Conservation (phyloP, 139 green algal species). For the Chlorella sp. region DNA sequence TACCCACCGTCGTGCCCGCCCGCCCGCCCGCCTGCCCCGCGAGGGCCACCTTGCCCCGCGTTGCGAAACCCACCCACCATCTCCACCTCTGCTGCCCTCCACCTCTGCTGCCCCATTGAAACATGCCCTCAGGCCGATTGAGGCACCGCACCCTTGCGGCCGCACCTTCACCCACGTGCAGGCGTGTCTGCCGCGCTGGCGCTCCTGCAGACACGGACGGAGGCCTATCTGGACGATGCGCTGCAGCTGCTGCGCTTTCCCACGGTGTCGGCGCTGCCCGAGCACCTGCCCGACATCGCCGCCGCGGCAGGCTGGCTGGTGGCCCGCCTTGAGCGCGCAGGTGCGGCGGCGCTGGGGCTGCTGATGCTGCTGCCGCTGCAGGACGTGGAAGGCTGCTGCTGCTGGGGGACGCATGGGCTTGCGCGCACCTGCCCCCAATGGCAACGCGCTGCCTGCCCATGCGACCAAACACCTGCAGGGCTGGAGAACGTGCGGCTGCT, state of each 20-base stretch:
- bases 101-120: too few species aligned
- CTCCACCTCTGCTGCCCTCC: too few species aligned
- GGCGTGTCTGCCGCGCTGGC: too few species aligned
- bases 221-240: constrained; percentile 30
- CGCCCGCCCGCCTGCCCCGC: too few species aligned
- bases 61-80: too few species aligned
- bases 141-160: too few species aligned
- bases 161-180: too few species aligned
- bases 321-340: constrained; percentile 29
- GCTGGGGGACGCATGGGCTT: not conserved
- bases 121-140: too few species aligned
- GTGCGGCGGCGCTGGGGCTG: constrained; percentile 26
- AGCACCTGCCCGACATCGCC: constrained; percentile 34
- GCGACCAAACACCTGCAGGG: too few species aligned
- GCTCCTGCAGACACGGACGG: too few species aligned
- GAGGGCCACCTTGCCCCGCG: too few species aligned
- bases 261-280: constrained; percentile 44
- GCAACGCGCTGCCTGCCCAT: not conserved
- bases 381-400: not conserved
- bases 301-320: constrained; percentile 45
- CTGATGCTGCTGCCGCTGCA: not conserved
- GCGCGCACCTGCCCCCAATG: not conserved
- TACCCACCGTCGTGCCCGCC: too few species aligned
- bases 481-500: constrained; percentile 48
- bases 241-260: constrained; percentile 45